Percentiles rank a stretch among this genome's conserved stretches.
Evolutionary conservation across 139 green algal genomes (phyloP).

Genomic region (Pleodorina starrii): DNA sequence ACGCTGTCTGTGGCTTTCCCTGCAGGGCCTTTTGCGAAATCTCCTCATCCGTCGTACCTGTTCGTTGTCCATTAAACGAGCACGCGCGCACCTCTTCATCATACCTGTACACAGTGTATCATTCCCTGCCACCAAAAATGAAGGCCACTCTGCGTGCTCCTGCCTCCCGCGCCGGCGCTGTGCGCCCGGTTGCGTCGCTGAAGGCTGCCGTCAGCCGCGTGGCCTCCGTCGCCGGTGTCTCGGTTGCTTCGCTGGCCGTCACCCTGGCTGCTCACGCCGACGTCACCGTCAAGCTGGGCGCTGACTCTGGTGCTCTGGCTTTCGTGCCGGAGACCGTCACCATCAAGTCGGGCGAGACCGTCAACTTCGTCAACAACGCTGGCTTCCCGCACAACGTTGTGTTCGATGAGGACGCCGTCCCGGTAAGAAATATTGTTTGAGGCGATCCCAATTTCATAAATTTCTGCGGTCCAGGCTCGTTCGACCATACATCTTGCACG

Average conservation of each 20-base stretch:
- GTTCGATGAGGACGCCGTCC: slow-evolving; percentile 95
- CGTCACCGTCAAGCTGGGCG: slow-evolving; percentile 87
- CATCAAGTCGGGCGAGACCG: slow-evolving; percentile 84
- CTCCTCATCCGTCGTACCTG: slow-evolving; percentile 34
- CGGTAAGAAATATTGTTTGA: slow-evolving; percentile 67
- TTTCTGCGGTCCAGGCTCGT: background rate
- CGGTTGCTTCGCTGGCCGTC: slow-evolving; percentile 79
- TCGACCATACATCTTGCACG: background rate
- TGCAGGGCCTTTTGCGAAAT: slow-evolving; percentile 3
- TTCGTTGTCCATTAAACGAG: background rate
- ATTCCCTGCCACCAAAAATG: slow-evolving; percentile 15
- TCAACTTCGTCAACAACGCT: slow-evolving; percentile 91
- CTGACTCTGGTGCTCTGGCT: slow-evolving; percentile 81
- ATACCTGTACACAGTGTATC: slow-evolving; percentile 39
- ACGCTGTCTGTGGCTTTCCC: too few species aligned
- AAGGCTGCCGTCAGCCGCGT: slow-evolving; percentile 54
- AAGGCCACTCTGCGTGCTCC: slow-evolving; percentile 33
- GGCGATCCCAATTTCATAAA: too few species aligned
- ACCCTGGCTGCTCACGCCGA: slow-evolving; percentile 78
- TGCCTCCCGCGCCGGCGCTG: slow-evolving; percentile 21
- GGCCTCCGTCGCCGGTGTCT: slow-evolving; percentile 74
- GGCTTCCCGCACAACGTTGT: slow-evolving; percentile 91
- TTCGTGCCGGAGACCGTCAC: slow-evolving; percentile 81
- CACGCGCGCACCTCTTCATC: background rate
- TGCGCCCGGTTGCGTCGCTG: slow-evolving; percentile 47